Base-by-base conservation (phyloP, 139 green algal species). In the Haematococcus sp. region DNA sequence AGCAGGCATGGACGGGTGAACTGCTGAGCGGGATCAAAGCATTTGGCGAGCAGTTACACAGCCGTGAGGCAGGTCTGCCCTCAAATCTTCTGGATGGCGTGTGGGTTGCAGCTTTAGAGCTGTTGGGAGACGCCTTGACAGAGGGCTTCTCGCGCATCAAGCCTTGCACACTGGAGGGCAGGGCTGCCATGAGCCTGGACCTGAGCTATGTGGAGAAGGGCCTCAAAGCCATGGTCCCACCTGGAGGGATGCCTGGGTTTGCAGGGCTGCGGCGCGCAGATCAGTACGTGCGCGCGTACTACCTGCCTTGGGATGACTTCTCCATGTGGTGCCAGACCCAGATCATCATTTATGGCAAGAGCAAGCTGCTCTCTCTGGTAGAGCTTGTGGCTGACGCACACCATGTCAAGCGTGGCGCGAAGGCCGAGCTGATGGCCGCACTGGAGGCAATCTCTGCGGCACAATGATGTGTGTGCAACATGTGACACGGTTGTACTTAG, bases 181-280 rank as follows among this genome's bases (percentile, higher is more conserved):
- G 89, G 22, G 80, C 87, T 19, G 78, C 75, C 49, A 94, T 94
- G 87, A 83, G 81, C 0, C 19, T 88, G 40, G 89, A 93, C 68
- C 60, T 91, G 31, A 67, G 63, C 9, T 70, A 77, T 30, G 76
- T 86, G 66, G 68, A 76, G 46, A 65, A 68, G 27, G 71, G n/a
- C 28, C 51, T 86, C 46, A 31, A 43, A 7, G 34, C n/a, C 23
- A 33, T 78, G 73, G 25, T 68, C 9, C 61, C 61, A 5, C 61
- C 61, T 2, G 32, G 16, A 4, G 30, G 31, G 32, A 31, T n/a
- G 32, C 25, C 61, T 16, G 40, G 40, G 7, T 5, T 68, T 9
- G 15, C 31, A 17, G 61, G 25, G 11, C 61, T 68, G 20, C 17
- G 22, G 17, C 61, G 32, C 61, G 22, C 61, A 2, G 32, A 68